Percentiles rank a stretch among this genome's conserved stretches.
Evolutionary conservation across 768 basidiomycete species (phyloP).

Genomic region (Collybia sordida): DNA sequence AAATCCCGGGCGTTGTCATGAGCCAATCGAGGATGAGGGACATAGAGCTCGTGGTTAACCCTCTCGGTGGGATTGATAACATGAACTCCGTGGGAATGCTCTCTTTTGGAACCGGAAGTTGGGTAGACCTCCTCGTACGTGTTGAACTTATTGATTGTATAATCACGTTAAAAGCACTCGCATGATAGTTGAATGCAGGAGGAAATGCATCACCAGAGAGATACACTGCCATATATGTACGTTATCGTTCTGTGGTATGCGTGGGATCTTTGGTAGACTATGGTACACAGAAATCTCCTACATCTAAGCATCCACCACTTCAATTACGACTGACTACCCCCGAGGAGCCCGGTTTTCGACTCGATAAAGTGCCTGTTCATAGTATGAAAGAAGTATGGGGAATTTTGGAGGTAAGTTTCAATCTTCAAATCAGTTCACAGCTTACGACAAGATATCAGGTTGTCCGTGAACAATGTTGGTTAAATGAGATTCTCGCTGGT

Average conservation of each 20-base stretch:
- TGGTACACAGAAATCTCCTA: constrained; percentile 56
- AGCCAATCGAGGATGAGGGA: constrained; percentile 73
- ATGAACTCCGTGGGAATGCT: constrained; percentile 41
- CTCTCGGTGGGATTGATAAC: constrained; percentile 47
- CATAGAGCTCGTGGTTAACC: constrained; percentile 64
- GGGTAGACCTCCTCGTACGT: constrained; percentile 66
- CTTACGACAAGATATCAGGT: constrained; percentile 38
- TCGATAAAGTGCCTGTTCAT: constrained; percentile 70
- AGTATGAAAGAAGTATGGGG: constrained; percentile 75
- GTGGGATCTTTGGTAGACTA: background rate
- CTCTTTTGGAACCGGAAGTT: constrained; percentile 52
- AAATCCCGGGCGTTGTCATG: constrained; percentile 61
- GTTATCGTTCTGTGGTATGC: constrained; percentile 21
- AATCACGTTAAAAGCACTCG: constrained; percentile 1
- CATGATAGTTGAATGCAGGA: constrained; percentile 51
- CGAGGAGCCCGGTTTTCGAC: constrained; percentile 73
- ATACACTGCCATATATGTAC: constrained; percentile 69
- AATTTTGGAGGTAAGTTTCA: constrained; percentile 59
- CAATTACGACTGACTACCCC: constrained; percentile 65
- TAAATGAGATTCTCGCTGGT: constrained; percentile 67
- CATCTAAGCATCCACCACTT: constrained; percentile 65
- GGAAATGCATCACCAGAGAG: constrained; percentile 51
- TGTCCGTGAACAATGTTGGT: constrained; percentile 82
- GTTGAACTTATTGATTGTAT: background rate
- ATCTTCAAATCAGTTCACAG: background rate